Conservation (phyloP, 495 filamentous ascomycete genomes). For the Talaromyces trachyspermus region DNA sequence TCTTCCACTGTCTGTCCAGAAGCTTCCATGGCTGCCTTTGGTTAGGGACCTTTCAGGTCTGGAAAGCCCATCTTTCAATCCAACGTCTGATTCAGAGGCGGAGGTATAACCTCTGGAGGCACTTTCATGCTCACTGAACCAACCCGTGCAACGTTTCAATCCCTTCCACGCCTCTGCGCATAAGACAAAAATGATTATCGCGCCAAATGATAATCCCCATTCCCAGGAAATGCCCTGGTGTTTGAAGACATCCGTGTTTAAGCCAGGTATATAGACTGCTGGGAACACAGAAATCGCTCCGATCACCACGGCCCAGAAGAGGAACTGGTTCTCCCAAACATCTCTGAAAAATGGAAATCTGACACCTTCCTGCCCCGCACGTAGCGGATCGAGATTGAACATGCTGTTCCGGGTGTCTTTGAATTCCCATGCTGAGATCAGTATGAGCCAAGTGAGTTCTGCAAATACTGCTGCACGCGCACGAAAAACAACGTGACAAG, state of each 20-base stretch:
- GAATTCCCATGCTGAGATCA: slow-evolving; percentile 70
- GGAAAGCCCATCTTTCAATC: background rate
- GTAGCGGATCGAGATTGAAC: slow-evolving; percentile 56
- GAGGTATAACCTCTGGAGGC: background rate
- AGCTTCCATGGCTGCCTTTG: background rate
- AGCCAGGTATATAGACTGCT: slow-evolving; percentile 61
- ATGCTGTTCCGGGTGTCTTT: slow-evolving; percentile 62
- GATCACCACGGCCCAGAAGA: slow-evolving; percentile 65
- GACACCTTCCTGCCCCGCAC: slow-evolving; percentile 18
- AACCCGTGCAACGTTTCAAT: slow-evolving; percentile 40
- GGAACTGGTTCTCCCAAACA: slow-evolving; percentile 61
- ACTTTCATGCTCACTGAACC: background rate
- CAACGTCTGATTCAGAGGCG: slow-evolving; percentile 3
- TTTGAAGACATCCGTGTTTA: slow-evolving; percentile 67
- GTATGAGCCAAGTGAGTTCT: slow-evolving; percentile 64
- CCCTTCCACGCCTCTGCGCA: slow-evolving; percentile 65
- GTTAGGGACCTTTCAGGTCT: slow-evolving; percentile 3
- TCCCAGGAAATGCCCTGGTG: slow-evolving; percentile 69
- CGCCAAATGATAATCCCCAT: slow-evolving; percentile 56
- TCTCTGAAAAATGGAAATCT: slow-evolving; percentile 53
- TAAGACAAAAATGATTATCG: slow-evolving; percentile 50
- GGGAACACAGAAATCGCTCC: slow-evolving; percentile 64
- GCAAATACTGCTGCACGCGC: slow-evolving; percentile 72
- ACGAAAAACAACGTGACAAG: slow-evolving; percentile 60
- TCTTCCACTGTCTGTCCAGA: background rate